phyloP scores from a whole-genome alignment of 805 yeast species.

The Starmerella sp. region DNA sequence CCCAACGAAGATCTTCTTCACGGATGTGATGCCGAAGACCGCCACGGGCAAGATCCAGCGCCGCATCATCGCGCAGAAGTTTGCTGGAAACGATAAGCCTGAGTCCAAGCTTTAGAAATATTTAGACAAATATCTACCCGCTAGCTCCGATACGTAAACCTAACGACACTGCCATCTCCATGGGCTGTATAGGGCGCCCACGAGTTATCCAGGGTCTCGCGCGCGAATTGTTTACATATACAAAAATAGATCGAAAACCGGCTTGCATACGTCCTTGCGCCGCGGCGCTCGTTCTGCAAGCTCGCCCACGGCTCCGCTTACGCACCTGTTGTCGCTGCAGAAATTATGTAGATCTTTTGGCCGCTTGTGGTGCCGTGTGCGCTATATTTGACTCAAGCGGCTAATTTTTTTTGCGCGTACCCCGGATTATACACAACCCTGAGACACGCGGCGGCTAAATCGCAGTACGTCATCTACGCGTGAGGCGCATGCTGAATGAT shows the following conservation, averaged over 20 bases:
- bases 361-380: not conserved
- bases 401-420: not conserved
- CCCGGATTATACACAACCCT: not conserved
- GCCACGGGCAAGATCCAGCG: slow-evolving; percentile 72
- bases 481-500: not conserved
- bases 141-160: no score
- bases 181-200: no score
- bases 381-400: not conserved
- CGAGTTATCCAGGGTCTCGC: no score
- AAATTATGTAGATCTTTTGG: no score
- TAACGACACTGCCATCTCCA: no score
- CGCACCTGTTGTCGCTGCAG: no score
- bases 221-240: no score
- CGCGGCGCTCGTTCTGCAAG: no score
- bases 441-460: not conserved
- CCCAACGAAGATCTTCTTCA: slow-evolving; percentile 47
- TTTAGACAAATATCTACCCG: no score
- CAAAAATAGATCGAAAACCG: no score
- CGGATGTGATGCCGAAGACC: slow-evolving; percentile 56
- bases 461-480: not conserved
- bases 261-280: no score
- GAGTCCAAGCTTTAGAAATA: slow-evolving; percentile 9
- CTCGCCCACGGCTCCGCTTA: no score
- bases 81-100: slow-evolving; percentile 21
- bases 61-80: slow-evolving; percentile 44